Percentiles rank a stretch among this genome's conserved stretches.
Evolutionary conservation across 495 filamentous ascomycete species (phyloP).

Genomic region (Cercophora samala): DNA sequence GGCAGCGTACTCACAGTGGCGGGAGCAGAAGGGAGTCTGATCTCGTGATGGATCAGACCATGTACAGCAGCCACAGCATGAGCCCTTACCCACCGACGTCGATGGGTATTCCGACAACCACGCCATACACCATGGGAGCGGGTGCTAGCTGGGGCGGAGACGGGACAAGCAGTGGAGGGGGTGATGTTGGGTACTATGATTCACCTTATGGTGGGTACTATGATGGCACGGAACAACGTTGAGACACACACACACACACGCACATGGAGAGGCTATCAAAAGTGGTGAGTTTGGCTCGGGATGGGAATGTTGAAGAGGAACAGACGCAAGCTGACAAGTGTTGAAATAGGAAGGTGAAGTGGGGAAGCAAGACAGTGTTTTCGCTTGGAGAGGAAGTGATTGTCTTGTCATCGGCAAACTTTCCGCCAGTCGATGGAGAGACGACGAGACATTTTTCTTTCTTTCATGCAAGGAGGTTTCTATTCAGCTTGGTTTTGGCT

Average conservation of each 20-base stretch:
- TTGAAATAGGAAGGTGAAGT: background rate
- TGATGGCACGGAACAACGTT: background rate
- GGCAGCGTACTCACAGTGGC: slow-evolving; percentile 13
- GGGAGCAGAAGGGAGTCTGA: background rate
- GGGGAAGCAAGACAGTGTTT: background rate
- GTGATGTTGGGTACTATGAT: slow-evolving; percentile 7
- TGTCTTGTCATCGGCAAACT: background rate
- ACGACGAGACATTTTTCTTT: background rate
- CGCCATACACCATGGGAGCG: background rate
- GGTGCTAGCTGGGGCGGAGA: background rate
- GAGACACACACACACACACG: background rate
- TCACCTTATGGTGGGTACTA: slow-evolving; percentile 16
- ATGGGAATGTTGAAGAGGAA: background rate
- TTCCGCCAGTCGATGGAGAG: background rate
- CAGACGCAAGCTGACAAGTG: too few species aligned
- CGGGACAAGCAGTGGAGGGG: background rate
- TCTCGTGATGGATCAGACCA: background rate
- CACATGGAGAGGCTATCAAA: background rate
- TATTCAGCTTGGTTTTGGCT: slow-evolving; percentile 3
- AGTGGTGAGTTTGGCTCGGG: background rate
- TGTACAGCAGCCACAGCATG: slow-evolving; percentile 8
- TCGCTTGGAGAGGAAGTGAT: slow-evolving; percentile 6
- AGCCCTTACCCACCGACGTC: background rate
- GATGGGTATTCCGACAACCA: background rate
- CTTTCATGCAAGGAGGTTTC: background rate